A percentile compares a stretch with the other conserved stretches of the same genome.
Conservation (phyloP, 2,329 filamentous ascomycete genomes). For the Colletotrichum destructivum region DNA sequence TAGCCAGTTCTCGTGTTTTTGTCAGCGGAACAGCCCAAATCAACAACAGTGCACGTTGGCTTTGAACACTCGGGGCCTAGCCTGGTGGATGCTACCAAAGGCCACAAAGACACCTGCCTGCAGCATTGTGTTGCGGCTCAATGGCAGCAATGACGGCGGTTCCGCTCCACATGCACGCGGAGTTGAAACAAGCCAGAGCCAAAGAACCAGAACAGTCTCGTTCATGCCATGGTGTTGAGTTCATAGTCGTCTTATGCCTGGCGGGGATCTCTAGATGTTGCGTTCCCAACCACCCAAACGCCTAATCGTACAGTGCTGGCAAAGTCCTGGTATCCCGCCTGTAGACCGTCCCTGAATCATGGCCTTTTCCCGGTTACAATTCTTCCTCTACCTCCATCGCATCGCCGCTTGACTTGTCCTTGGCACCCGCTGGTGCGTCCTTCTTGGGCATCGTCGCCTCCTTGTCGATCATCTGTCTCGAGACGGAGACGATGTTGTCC, state of each 20-base stretch:
- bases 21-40: neutral
- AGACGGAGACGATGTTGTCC: conserved; percentile 99
- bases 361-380: conserved; percentile 45
- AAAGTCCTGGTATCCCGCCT: conserved; percentile 43
- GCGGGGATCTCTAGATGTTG: conserved; percentile 39
- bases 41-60: neutral
- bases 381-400: conserved; percentile 81
- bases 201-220: neutral
- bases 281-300: conserved; percentile 44
- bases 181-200: neutral
- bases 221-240: conserved; percentile 13
- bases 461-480: conserved; percentile 99
- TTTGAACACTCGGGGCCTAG: neutral
- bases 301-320: conserved; percentile 47
- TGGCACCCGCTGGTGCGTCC: conserved; percentile 63
- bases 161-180: neutral
- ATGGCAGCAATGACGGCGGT: neutral
- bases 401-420: conserved; percentile 69
- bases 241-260: conserved; percentile 39
- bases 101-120: conserved; percentile 16
- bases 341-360: conserved; percentile 36
- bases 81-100: neutral
- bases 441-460: conserved; percentile 92
- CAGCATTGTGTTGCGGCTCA: neutral
- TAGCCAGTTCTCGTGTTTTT: conserved; percentile 11